Percentiles rank a stretch among this genome's conserved stretches.
These are phyloP conservation scores for Penicillium frequentans DNA, from an alignment of 2,329 filamentous ascomycete genomes.

Conservation along the genomic window DNA sequence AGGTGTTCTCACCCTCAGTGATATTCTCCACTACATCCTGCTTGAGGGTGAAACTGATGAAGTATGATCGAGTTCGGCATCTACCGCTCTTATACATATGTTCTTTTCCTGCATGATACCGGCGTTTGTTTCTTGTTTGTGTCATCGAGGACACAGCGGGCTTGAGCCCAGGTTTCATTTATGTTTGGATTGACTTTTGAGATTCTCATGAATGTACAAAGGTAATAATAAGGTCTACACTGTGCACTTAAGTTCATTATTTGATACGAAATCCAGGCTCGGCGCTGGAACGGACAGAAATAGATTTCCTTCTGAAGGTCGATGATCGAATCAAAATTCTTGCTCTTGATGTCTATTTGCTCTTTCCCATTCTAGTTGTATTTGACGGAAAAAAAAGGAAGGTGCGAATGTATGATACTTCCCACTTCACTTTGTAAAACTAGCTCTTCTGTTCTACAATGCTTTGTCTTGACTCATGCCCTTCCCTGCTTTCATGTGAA, in stretches of 20 bases:
- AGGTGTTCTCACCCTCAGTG: constrained; percentile 89
- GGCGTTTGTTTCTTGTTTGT: constrained; percentile 29
- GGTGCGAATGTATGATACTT: neutral
- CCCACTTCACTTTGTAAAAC: neutral
- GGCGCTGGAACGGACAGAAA: constrained; percentile 27
- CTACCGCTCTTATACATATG: constrained; percentile 22
- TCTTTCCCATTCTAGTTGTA: neutral
- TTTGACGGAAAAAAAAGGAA: neutral
- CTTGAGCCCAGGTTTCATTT: neutral
- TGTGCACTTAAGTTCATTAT: neutral
- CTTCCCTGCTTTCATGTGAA: neutral
- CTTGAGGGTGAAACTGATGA: constrained; percentile 71
- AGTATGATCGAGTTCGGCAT: constrained; percentile 25
- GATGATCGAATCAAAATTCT: constrained; percentile 1
- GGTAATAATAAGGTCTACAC: constrained; percentile 26
- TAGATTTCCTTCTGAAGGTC: constrained; percentile 23
- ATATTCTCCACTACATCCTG: constrained; percentile 93
- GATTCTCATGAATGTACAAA: constrained; percentile 29
- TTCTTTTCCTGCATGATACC: constrained; percentile 30
- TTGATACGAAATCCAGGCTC: neutral
- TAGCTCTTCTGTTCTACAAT: neutral
- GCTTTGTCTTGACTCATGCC: neutral
- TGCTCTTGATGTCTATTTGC: neutral
- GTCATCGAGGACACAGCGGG: neutral
- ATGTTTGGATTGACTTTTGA: constrained; percentile 7